Conservation (phyloP, 768 basidiomycete species). For the Omphalotus guepiniiformis region DNA sequence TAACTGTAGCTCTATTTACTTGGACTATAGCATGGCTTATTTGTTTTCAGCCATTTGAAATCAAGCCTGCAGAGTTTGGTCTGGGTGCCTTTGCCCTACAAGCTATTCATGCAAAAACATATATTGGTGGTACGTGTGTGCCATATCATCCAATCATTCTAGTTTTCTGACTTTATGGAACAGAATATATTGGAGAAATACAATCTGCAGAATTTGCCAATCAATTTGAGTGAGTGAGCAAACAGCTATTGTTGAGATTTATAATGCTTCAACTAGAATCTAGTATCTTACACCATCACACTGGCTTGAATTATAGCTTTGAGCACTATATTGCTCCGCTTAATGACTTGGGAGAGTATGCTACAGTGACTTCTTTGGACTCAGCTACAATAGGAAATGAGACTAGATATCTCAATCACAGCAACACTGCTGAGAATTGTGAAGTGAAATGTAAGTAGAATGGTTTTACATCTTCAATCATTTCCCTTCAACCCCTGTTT, state of each 20-base stretch:
- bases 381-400: constrained; percentile 40
- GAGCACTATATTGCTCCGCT: too few species aligned
- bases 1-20: not conserved
- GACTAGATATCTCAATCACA: constrained; percentile 41
- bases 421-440: not conserved
- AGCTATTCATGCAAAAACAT: not conserved
- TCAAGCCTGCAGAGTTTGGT: constrained; percentile 33
- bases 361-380: constrained; percentile 24
- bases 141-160: not conserved
- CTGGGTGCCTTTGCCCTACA: constrained; percentile 43
- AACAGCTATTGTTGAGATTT: too few species aligned
- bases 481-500: too few species aligned
- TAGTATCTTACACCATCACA: too few species aligned
- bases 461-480: not conserved
- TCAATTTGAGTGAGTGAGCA: not conserved
- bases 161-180: not conserved
- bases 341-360: too few species aligned
- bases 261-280: too few species aligned
- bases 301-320: too few species aligned
- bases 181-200: constrained; percentile 41
- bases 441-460: not conserved
- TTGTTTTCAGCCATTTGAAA: constrained; percentile 28
- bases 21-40: constrained; percentile 11
- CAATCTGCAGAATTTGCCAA: not conserved
- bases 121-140: not conserved